Conservation (phyloP, 2,329 filamentous ascomycete species). For the Pseudogymnoascus sp. region DNA sequence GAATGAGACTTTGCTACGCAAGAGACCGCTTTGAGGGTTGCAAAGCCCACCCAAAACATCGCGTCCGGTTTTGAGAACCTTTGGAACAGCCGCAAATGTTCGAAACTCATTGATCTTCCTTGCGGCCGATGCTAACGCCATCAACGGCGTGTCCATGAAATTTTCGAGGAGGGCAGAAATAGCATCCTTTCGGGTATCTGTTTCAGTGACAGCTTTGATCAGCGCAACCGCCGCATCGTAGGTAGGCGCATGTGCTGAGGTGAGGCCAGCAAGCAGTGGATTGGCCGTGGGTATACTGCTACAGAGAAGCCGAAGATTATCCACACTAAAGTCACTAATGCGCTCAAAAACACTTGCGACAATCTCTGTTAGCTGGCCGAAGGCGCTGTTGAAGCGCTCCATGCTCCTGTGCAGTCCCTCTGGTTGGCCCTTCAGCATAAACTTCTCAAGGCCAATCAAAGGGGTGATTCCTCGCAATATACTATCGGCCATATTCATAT, state of each 20-base stretch:
- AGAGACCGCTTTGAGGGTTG: conserved; percentile 46
- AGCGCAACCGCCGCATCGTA: conserved; percentile 74
- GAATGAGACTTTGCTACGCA: conserved; percentile 23
- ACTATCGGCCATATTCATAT: conserved; percentile 63
- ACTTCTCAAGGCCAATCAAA: conserved; percentile 66
- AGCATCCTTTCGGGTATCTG: conserved; percentile 45
- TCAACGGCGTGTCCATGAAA: conserved; percentile 38
- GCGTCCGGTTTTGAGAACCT: conserved; percentile 47
- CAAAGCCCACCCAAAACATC: conserved; percentile 49
- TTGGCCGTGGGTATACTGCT: conserved; percentile 44
- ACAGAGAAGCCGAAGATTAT: conserved; percentile 55
- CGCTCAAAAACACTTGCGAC: conserved; percentile 69
- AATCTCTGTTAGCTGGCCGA: conserved; percentile 50
- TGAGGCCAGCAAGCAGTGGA: conserved; percentile 67
- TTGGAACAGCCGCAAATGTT: conserved; percentile 49
- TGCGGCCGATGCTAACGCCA: conserved; percentile 37
- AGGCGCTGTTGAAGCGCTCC: conserved; percentile 68
- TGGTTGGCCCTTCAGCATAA: conserved; percentile 34
- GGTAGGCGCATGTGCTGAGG: conserved; percentile 70
- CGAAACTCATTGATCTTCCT: conserved; percentile 35
- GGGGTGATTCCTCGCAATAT: conserved; percentile 52
- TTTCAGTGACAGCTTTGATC: conserved; percentile 70
- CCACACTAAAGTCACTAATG: conserved; percentile 64
- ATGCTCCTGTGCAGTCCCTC: conserved; percentile 38
- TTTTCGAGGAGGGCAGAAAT: conserved; percentile 38